Conservation (phyloP, 106 monocot species). For the Phalaenopsis aphrodite region DNA sequence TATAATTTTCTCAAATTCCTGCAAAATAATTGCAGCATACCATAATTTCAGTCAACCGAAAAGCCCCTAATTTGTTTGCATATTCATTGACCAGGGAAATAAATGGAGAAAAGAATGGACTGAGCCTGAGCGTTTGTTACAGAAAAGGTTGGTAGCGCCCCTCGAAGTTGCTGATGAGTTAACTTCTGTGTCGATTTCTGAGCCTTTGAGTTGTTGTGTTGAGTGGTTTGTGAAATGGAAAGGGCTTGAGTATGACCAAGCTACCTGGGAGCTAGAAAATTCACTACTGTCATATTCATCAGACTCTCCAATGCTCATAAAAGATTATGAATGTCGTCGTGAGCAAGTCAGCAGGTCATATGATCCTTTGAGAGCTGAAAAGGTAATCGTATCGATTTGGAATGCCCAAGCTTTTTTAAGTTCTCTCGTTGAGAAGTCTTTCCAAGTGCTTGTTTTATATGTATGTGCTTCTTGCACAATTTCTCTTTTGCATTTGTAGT, state of each 20-base stretch:
- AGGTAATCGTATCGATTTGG: constrained; percentile 22
- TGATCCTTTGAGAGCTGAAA: constrained; percentile 24
- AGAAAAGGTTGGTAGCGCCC: constrained; percentile 46
- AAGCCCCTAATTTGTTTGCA: not conserved
- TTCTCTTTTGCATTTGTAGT: not conserved
- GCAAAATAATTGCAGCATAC: too few species aligned
- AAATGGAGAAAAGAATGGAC: constrained; percentile 80
- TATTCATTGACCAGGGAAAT: constrained; percentile 18
- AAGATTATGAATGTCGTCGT: constrained; percentile 45
- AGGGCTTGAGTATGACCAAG: constrained; percentile 62
- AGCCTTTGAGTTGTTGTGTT: constrained; percentile 22
- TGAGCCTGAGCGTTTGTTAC: constrained; percentile 59
- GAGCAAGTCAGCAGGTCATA: constrained; percentile 30
- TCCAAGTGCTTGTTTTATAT: not conserved
- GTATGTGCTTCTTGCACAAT: not conserved
- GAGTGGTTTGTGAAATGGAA: constrained; percentile 94
- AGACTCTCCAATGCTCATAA: constrained; percentile 29
- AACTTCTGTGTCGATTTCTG: constrained; percentile 14
- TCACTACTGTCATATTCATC: constrained; percentile 39
- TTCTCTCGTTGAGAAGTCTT: not conserved
- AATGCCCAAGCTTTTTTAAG: not conserved
- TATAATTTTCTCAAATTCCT: too few species aligned
- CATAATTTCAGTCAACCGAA: too few species aligned
- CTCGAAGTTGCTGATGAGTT: constrained; percentile 35
- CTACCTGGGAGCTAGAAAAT: constrained; percentile 78